Percentiles rank a stretch among this genome's conserved stretches.
phyloP scores from a whole-genome alignment of 208 protist genomes.

The Leishmania turanica region DNA sequence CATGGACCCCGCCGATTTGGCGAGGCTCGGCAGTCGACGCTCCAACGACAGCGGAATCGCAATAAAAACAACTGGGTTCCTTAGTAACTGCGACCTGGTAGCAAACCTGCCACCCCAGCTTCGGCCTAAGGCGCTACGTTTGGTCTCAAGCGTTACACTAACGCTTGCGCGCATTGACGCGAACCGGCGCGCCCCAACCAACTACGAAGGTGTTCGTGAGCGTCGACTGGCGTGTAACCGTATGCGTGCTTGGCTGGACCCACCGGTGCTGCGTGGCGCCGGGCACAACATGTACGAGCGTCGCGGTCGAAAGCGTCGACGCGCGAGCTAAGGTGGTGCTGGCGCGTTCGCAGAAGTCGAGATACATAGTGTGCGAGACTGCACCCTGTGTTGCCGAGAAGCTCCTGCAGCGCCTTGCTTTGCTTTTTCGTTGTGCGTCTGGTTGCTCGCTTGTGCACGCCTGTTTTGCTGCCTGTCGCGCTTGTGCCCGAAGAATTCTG shows the following conservation, averaged over 20 bases:
- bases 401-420: background rate
- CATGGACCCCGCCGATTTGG: constrained; percentile 75
- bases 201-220: constrained; percentile 72
- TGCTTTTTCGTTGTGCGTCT: background rate
- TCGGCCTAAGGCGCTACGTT: constrained; percentile 83
- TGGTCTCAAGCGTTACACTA: constrained; percentile 59
- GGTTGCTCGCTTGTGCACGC: background rate
- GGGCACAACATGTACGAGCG: constrained; percentile 89
- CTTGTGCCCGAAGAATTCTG: background rate
- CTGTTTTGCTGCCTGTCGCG: background rate
- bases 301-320: constrained; percentile 65
- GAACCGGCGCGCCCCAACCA: constrained; percentile 66
- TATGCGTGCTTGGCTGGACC: constrained; percentile 85
- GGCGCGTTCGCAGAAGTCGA: background rate
- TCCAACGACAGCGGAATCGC: constrained; percentile 63
- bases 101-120: constrained; percentile 81
- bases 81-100: constrained; percentile 87
- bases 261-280: constrained; percentile 77
- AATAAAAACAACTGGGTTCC: constrained; percentile 84
- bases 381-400: background rate
- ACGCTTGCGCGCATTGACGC: constrained; percentile 86
- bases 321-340: constrained; percentile 16
- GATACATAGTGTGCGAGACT: background rate
- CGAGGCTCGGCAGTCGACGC: constrained; percentile 72
- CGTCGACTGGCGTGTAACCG: constrained; percentile 56